These are phyloP conservation scores for Nicotiana benthamiana DNA, from an alignment of 257 asterid genomes.

Conservation along the genomic window DNA sequence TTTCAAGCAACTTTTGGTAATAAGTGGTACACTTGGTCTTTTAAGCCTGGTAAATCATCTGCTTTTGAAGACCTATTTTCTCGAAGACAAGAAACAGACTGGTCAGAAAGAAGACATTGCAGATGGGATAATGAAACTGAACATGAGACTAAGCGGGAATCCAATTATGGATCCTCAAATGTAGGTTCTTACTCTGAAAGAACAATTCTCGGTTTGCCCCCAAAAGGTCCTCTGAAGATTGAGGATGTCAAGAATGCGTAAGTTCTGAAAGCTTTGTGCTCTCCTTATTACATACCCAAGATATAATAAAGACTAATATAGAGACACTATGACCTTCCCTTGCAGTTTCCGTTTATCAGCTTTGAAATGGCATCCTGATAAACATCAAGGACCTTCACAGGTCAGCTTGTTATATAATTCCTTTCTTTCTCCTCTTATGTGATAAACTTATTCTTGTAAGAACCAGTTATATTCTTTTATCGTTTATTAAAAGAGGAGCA, in stretches of 20 bases:
- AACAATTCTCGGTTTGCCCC: slow-evolving; percentile 65
- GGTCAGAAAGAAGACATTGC: slow-evolving; percentile 26
- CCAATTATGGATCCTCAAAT: slow-evolving; percentile 17
- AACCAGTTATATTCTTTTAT: background rate
- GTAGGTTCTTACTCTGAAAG: slow-evolving; percentile 49
- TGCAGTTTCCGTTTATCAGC: slow-evolving; percentile 81
- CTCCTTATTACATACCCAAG: slow-evolving; percentile 1
- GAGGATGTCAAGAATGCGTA: slow-evolving; percentile 89
- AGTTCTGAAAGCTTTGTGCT: slow-evolving; percentile 23
- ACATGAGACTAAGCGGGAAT: slow-evolving; percentile 27
- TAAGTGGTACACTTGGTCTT: slow-evolving; percentile 46
- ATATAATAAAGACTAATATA: background rate
- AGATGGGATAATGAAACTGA: slow-evolving; percentile 31
- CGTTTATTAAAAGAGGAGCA: background rate
- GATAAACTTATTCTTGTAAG: background rate
- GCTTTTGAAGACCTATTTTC: slow-evolving; percentile 32
- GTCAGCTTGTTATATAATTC: slow-evolving; percentile 26
- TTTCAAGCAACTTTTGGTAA: slow-evolving; percentile 51
- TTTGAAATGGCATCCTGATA: slow-evolving; percentile 94
- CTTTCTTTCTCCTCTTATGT: background rate
- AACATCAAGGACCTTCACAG: slow-evolving; percentile 75
- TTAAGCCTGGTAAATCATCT: slow-evolving; percentile 25
- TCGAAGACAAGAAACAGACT: slow-evolving; percentile 28
- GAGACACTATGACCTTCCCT: background rate
- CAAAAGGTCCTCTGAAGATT: slow-evolving; percentile 57